Percentiles rank a stretch among this genome's conserved stretches.
phyloP scores from a whole-genome alignment of 805 yeast genomes.

The Kregervanrija delftensis region DNA sequence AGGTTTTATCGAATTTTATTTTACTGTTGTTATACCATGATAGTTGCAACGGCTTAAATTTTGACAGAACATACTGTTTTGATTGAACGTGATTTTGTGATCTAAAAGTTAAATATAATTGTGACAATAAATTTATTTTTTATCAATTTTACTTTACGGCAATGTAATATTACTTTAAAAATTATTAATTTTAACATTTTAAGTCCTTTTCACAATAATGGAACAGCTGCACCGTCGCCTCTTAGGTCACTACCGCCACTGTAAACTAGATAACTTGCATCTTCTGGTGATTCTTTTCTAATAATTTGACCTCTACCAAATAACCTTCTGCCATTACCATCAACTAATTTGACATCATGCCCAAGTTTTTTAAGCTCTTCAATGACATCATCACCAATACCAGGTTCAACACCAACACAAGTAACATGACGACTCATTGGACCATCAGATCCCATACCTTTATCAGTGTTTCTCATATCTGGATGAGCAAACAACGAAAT shows the following conservation, averaged over 20 bases:
- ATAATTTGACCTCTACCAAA: constrained; percentile 72
- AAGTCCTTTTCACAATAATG: constrained; percentile 23
- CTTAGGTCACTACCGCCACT: constrained; percentile 74
- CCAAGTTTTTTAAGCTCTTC: constrained; percentile 45
- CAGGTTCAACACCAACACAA: constrained; percentile 58
- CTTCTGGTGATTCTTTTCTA: constrained; percentile 31
- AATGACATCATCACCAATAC: constrained; percentile 42
- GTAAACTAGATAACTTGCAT: constrained; percentile 34
- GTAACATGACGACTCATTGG: constrained; percentile 58
- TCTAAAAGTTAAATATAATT: too few species aligned
- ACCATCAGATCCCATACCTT: constrained; percentile 56
- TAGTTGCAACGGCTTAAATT: too few species aligned
- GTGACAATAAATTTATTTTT: too few species aligned
- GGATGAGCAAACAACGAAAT: constrained; percentile 55
- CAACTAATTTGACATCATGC: constrained; percentile 42
- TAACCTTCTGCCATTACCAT: constrained; percentile 33
- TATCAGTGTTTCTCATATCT: constrained; percentile 33
- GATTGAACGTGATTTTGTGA: too few species aligned
- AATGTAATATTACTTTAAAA: too few species aligned
- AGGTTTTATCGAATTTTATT: too few species aligned
- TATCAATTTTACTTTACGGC: too few species aligned
- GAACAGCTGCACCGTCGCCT: constrained; percentile 78
- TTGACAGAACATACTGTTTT: too few species aligned
- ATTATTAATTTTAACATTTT: too few species aligned
- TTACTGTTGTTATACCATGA: too few species aligned